These are phyloP conservation scores for Lasiosphaeris hirsuta DNA, from an alignment of 495 filamentous ascomycete genomes.

Conservation along the genomic window DNA sequence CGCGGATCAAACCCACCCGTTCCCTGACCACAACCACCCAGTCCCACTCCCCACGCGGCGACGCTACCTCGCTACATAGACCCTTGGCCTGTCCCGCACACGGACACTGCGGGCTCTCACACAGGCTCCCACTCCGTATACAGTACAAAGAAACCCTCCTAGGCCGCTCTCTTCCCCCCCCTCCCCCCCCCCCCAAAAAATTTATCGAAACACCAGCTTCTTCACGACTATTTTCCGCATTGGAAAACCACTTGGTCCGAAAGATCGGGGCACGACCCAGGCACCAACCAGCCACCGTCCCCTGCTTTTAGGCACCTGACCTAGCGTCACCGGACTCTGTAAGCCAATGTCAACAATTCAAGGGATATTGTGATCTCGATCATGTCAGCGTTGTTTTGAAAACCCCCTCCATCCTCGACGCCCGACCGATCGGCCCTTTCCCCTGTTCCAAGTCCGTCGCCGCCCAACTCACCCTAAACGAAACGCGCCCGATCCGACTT, in stretches of 20 bases:
- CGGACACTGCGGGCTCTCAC: constrained; percentile 3
- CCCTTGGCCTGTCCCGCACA: constrained; percentile 5
- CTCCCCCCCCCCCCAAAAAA: constrained; percentile 4
- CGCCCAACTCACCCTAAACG: too few relatives aligned
- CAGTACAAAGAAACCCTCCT: constrained; percentile 1
- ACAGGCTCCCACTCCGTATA: background rate
- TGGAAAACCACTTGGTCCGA: background rate
- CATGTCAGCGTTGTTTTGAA: background rate
- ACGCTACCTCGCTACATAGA: background rate
- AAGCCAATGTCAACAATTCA: background rate
- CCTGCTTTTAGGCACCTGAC: background rate
- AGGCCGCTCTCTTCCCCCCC: background rate
- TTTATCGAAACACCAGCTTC: background rate
- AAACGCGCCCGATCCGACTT: too few relatives aligned
- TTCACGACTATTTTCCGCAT: constrained; percentile 8
- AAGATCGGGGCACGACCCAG: background rate
- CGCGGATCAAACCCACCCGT: constrained; percentile 28
- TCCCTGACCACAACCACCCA: too few relatives aligned
- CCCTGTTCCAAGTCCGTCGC: background rate
- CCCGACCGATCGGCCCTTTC: background rate
- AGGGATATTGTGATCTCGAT: background rate
- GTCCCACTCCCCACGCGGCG: too few relatives aligned
- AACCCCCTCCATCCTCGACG: background rate
- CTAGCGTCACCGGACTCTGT: background rate
- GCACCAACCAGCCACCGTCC: background rate